Conservation (phyloP, 2,329 filamentous ascomycete genomes). For the Ceratocystis destructans region DNA sequence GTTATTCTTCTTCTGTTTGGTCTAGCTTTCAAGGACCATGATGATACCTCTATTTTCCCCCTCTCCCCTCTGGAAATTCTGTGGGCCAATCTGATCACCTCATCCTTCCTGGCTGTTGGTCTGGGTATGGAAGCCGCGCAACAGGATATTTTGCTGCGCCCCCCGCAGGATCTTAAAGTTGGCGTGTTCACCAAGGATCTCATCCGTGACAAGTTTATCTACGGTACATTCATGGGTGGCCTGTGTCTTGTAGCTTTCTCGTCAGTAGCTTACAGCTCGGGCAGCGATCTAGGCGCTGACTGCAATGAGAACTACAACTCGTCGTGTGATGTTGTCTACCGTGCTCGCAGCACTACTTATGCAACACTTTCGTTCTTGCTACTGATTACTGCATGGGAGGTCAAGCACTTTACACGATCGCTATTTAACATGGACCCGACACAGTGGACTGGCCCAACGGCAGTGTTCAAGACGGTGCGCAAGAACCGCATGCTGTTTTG, state of each 20-base stretch:
- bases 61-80: slow-evolving; percentile 60
- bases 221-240: slow-evolving; percentile 49
- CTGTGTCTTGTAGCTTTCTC: slow-evolving; percentile 49
- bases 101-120: slow-evolving; percentile 56
- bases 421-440: slow-evolving; percentile 53
- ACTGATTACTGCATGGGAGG: slow-evolving; percentile 58
- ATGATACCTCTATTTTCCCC: slow-evolving; percentile 50
- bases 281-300: slow-evolving; percentile 36
- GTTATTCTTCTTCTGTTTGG: slow-evolving; percentile 55
- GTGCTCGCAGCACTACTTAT: slow-evolving; percentile 54
- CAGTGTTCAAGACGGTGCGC: slow-evolving; percentile 48
- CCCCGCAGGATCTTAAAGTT: slow-evolving; percentile 45
- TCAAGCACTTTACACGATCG: slow-evolving; percentile 55
- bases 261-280: slow-evolving; percentile 40
- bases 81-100: slow-evolving; percentile 65
- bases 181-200: slow-evolving; percentile 53
- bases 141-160: slow-evolving; percentile 52
- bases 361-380: slow-evolving; percentile 55
- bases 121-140: slow-evolving; percentile 57
- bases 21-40: slow-evolving; percentile 50
- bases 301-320: slow-evolving; percentile 44
- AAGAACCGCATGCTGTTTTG: slow-evolving; percentile 55
- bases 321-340: slow-evolving; percentile 44
- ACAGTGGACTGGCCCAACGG: slow-evolving; percentile 34
- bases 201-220: slow-evolving; percentile 52